These are phyloP conservation scores for Saposhnikovia divaricata DNA, from an alignment of 129 eudicot species.

Conservation along the genomic window DNA sequence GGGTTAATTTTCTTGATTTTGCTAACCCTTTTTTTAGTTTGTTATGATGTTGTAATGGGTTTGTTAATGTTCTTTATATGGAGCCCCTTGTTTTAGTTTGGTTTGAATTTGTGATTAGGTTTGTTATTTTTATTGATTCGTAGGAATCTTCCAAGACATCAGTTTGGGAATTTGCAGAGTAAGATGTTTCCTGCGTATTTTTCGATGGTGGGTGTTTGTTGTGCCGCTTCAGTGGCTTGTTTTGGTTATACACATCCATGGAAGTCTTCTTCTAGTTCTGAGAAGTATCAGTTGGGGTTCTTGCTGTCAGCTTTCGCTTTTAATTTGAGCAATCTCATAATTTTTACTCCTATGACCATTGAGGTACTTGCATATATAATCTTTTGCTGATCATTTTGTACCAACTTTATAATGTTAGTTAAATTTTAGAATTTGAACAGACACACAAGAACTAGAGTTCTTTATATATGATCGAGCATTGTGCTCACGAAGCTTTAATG, in stretches of 20 bases:
- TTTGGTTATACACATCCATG: conserved; percentile 91
- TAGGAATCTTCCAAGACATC: conserved; percentile 93
- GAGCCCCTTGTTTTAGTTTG: not conserved
- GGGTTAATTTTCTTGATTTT: not conserved
- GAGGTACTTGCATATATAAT: conserved; percentile 35
- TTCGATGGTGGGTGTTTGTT: conserved; percentile 82
- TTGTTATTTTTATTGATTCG: not conserved
- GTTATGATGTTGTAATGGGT: not conserved
- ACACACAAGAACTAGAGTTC: not conserved
- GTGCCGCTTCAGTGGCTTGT: conserved; percentile 69
- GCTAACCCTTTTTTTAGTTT: not conserved
- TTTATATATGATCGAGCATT: not conserved
- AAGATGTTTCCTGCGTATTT: conserved; percentile 98
- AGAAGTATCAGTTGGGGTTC: conserved; percentile 88
- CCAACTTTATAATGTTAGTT: not conserved
- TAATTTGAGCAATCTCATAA: conserved; percentile 69
- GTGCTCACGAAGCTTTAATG: not conserved
- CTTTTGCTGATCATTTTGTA: not conserved
- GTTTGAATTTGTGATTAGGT: not conserved
- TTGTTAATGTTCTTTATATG: not conserved
- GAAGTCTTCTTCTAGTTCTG: conserved; percentile 60
- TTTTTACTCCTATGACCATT: conserved; percentile 97
- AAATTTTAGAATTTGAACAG: not conserved
- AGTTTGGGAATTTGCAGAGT: conserved; percentile 95
- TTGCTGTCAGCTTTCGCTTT: conserved; percentile 58